These are phyloP conservation scores for Moesziomyces globuligerus DNA, from an alignment of 1,284 basidiomycete species.

Conservation along the genomic window DNA sequence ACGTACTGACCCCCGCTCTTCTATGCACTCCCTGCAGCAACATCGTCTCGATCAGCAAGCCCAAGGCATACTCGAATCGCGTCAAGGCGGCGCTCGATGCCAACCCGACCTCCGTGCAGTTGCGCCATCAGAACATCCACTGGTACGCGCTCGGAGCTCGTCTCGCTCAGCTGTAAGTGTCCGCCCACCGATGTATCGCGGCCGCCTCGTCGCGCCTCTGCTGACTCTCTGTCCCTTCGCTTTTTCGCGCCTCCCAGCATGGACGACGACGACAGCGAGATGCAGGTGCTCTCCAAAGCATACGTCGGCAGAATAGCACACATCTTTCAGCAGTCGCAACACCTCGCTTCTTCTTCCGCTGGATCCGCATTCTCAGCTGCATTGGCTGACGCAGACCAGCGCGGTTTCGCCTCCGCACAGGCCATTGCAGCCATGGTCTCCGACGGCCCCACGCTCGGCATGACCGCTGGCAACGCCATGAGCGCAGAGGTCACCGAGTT, in stretches of 20 bases:
- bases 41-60: constrained; percentile 59
- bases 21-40: constrained; percentile 26
- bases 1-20: too few relatives aligned
- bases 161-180: constrained; percentile 56
- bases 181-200: too few relatives aligned
- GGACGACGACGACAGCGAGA: constrained; percentile 53
- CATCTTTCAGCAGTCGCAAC: constrained; percentile 61
- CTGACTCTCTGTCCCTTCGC: neutral
- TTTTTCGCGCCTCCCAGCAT: constrained; percentile 26
- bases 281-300: constrained; percentile 54
- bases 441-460: constrained; percentile 44
- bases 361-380: constrained; percentile 4
- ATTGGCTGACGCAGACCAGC: constrained; percentile 12
- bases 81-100: constrained; percentile 64
- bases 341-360: constrained; percentile 37
- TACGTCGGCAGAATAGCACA: constrained; percentile 54
- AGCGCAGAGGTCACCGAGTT: constrained; percentile 59
- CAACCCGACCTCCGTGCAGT: constrained; percentile 53
- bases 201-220: neutral
- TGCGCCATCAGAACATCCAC: constrained; percentile 54
- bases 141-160: constrained; percentile 65
- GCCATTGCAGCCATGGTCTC: constrained; percentile 49
- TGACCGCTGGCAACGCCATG: constrained; percentile 45
- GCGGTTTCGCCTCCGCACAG: constrained; percentile 27
- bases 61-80: constrained; percentile 54